A percentile compares a stretch with the other conserved stretches of the same genome.
Conservation (phyloP, 2,329 filamentous ascomycete species). For the Aspergillus clavatus region DNA sequence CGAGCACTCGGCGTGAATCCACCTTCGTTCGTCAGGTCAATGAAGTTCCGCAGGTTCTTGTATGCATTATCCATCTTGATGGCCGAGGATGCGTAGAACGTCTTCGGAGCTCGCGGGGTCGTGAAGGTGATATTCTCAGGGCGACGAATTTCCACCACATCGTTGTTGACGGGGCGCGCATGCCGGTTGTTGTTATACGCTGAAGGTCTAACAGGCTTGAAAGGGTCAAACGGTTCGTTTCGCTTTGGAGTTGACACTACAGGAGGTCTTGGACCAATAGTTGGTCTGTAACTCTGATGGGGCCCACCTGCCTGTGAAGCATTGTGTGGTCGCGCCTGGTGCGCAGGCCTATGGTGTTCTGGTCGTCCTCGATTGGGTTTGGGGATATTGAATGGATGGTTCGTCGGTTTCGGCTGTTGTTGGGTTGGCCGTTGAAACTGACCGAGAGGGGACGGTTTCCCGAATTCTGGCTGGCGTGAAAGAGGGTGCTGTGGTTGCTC, state of each 20-base stretch:
- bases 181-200: conserved; percentile 30
- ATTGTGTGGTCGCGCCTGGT: conserved; percentile 19
- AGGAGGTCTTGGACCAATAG: conserved; percentile 13
- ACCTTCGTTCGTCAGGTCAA: conserved; percentile 48
- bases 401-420: conserved; percentile 22
- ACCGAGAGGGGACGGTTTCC: conserved; percentile 54
- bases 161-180: conserved; percentile 20
- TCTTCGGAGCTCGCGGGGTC: conserved; percentile 48
- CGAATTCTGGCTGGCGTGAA: conserved; percentile 50
- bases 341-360: conserved; percentile 46
- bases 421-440: conserved; percentile 34
- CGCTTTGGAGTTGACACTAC: conserved; percentile 20
- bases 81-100: conserved; percentile 48
- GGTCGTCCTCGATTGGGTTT: conserved; percentile 46
- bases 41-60: conserved; percentile 43
- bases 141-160: conserved; percentile 43
- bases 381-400: conserved; percentile 50
- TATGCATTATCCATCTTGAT: conserved; percentile 37
- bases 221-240: conserved; percentile 36
- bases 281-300: conserved; percentile 15
- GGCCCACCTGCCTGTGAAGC: conserved; percentile 12
- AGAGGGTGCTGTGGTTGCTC: conserved; percentile 31
- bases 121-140: conserved; percentile 47
- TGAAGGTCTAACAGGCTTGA: conserved; percentile 36
- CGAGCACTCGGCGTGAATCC: conserved; percentile 47